Percentiles rank a stretch among this genome's conserved stretches.
phyloP scores from a whole-genome alignment of 1,284 basidiomycete genomes.

The Ceratobasidium sp. region DNA sequence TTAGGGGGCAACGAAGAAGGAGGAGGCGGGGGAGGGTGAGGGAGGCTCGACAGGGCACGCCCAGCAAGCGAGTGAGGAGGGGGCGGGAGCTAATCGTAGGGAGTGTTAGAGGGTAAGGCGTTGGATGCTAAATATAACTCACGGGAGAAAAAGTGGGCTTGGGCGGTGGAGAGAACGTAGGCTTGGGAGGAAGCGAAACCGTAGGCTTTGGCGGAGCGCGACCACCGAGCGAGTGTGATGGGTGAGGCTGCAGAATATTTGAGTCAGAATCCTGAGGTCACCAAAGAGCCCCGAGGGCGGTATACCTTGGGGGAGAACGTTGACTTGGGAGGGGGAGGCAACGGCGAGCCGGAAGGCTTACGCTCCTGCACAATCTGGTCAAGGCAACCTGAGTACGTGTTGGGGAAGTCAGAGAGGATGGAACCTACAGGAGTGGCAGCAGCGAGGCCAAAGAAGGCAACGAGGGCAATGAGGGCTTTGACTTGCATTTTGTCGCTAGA shows the following conservation, averaged over 20 bases:
- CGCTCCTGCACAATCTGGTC: conserved; percentile 13
- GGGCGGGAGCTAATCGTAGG: background rate
- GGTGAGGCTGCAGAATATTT: background rate
- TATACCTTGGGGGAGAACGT: conserved; percentile 24
- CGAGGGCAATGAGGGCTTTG: conserved; percentile 34
- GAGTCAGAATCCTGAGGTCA: background rate
- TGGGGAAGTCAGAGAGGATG: background rate
- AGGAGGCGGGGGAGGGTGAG: conserved; percentile 6
- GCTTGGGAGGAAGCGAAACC: background rate
- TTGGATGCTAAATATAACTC: background rate
- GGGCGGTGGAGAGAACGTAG: background rate
- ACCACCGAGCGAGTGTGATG: conserved; percentile 7
- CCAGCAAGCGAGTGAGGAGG: conserved; percentile 32
- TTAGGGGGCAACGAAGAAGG: conserved; percentile 32
- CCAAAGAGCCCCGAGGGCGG: background rate
- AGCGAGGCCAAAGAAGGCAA: conserved; percentile 37
- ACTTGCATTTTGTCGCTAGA: conserved; percentile 25
- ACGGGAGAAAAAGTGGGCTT: background rate
- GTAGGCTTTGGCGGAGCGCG: conserved; percentile 8
- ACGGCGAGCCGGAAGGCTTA: conserved; percentile 23
- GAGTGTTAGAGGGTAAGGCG: background rate
- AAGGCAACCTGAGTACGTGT: background rate
- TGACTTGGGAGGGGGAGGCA: conserved; percentile 10
- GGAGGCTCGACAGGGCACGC: conserved; percentile 22
- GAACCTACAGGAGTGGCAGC: conserved; percentile 27